Evolutionary conservation across 1,284 basidiomycete species (phyloP).

Genomic region (Marasmius fiardii): DNA sequence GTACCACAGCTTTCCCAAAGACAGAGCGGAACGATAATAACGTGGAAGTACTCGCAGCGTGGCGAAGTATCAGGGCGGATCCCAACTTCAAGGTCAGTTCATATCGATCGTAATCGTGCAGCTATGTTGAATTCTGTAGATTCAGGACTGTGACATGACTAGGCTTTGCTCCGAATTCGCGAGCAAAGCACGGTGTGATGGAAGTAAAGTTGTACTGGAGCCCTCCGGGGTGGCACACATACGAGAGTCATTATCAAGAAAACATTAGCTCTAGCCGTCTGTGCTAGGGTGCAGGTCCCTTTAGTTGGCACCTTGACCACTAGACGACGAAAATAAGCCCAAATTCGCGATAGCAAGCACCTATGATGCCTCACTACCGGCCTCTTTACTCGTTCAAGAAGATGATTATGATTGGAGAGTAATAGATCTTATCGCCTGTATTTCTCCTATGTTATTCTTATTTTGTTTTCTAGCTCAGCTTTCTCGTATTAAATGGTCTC

Average conservation of each 20-base stretch:
- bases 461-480: no score
- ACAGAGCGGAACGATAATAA: slow-evolving; percentile 68
- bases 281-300: not conserved
- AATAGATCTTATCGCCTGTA: no score
- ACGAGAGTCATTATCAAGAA: slow-evolving; percentile 45
- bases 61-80: slow-evolving; percentile 68
- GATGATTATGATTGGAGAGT: no score
- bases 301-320: not conserved
- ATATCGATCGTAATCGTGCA: slow-evolving; percentile 7
- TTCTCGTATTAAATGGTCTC: no score
- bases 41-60: slow-evolving; percentile 72
- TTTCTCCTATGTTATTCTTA: no score
- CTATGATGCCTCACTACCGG: no score
- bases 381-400: no score
- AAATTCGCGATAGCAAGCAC: not conserved
- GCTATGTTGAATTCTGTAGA: slow-evolving; percentile 2
- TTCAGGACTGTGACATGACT: slow-evolving; percentile 71
- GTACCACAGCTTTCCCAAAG: slow-evolving; percentile 51
- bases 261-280: not conserved
- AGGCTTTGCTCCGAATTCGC: slow-evolving; percentile 74
- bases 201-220: slow-evolving; percentile 74
- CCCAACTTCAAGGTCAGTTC: slow-evolving; percentile 66
- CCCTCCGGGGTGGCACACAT: slow-evolving; percentile 64
- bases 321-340: not conserved
- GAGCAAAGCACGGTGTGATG: slow-evolving; percentile 76